phyloP scores from a whole-genome alignment of 2,329 filamentous ascomycete genomes.

The Paraphaeosphaeria minitans region DNA sequence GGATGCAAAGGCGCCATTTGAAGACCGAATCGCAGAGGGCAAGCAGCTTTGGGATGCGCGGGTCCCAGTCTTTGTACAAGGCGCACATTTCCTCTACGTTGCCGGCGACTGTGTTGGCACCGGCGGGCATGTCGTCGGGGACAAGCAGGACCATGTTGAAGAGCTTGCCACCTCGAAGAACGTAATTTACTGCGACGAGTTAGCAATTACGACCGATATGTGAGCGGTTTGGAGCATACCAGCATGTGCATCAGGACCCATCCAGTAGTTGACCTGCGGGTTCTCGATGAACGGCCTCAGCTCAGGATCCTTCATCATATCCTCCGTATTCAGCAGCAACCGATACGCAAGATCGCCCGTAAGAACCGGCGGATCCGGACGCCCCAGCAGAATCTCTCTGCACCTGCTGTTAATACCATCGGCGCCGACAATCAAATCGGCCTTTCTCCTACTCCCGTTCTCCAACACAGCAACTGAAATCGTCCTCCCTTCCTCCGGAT shows the following conservation, averaged over 20 bases:
- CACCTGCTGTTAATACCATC: constrained; percentile 56
- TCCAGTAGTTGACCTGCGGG: constrained; percentile 59
- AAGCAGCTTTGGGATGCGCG: constrained; percentile 59
- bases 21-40: constrained; percentile 62
- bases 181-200: constrained; percentile 53
- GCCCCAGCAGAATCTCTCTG: constrained; percentile 52
- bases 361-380: constrained; percentile 53
- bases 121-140: constrained; percentile 56
- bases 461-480: constrained; percentile 50
- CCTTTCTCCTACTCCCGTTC: constrained; percentile 45
- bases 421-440: constrained; percentile 55
- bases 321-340: constrained; percentile 53
- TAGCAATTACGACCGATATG: neutral
- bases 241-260: constrained; percentile 58
- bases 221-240: constrained; percentile 25
- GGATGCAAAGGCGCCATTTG: constrained; percentile 66
- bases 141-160: constrained; percentile 60
- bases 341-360: constrained; percentile 60
- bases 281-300: constrained; percentile 52
- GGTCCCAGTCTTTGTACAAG: constrained; percentile 64
- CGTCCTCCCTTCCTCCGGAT: constrained; percentile 17
- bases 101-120: constrained; percentile 53
- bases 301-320: constrained; percentile 55
- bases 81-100: constrained; percentile 61
- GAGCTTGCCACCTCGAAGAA: constrained; percentile 54